Percentiles rank a stretch among this genome's conserved stretches.
Conservation (phyloP, 148 eudicot genomes). For the Oxyria digyna region DNA sequence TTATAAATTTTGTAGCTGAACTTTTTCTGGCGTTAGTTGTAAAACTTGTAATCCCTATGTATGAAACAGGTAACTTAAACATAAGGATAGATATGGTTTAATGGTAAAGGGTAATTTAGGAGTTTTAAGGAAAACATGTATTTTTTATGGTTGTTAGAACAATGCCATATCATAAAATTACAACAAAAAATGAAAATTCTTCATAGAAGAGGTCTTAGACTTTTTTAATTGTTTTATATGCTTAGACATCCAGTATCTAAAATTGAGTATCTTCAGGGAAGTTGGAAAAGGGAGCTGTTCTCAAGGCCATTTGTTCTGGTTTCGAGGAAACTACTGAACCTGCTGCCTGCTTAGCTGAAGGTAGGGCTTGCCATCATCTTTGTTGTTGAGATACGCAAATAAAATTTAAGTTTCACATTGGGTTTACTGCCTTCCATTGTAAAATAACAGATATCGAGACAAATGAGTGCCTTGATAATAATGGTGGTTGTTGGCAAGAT, state of each 20-base stretch:
- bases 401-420: background rate
- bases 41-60: background rate
- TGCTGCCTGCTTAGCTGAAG: conserved; percentile 76
- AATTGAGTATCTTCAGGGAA: conserved; percentile 46
- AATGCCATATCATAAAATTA: background rate
- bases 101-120: background rate
- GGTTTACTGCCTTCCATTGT: background rate
- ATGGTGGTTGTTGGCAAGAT: conserved; percentile 98
- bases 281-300: conserved; percentile 89
- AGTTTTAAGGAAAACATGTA: background rate
- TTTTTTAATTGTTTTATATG: background rate
- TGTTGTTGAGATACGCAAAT: background rate
- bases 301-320: conserved; percentile 94
- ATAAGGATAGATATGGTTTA: background rate
- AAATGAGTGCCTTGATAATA: conserved; percentile 81
- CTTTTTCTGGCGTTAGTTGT: background rate
- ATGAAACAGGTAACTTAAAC: background rate
- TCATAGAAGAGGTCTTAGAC: background rate
- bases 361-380: conserved; percentile 20
- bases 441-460: conserved; percentile 62
- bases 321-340: conserved; percentile 99
- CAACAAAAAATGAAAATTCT: background rate
- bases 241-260: conserved; percentile 4
- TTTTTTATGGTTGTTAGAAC: background rate
- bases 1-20: background rate